A percentile compares a stretch with the other conserved stretches of the same genome.
phyloP scores from a whole-genome alignment of 2,329 filamentous ascomycete species.

The Monosporascus ibericus region DNA sequence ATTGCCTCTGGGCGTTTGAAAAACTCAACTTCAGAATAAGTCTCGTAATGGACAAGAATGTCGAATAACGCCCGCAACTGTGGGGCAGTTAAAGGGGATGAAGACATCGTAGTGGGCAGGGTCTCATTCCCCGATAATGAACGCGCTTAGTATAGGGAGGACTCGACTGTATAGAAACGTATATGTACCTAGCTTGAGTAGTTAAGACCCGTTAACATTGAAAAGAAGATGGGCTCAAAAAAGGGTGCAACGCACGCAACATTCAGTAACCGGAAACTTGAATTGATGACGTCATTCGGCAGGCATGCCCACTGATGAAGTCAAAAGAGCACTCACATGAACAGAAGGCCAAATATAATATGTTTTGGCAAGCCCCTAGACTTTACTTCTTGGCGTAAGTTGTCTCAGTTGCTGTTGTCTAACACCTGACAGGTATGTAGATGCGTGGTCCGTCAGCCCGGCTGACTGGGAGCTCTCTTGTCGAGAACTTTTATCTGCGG shows the following conservation, averaged over 20 bases:
- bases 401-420: too few species aligned
- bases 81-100: conserved; percentile 21
- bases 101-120: conserved; percentile 4
- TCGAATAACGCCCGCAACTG: conserved; percentile 52
- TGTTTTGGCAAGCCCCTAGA: too few species aligned
- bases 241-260: too few species aligned
- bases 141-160: not conserved
- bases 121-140: not conserved
- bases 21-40: conserved; percentile 62
- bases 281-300: not conserved
- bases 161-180: not conserved
- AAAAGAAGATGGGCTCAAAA: too few species aligned
- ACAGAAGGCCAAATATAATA: too few species aligned
- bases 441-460: too few species aligned
- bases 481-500: too few species aligned
- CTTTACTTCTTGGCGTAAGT: too few species aligned
- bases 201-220: too few species aligned
- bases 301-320: not conserved
- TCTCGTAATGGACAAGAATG: conserved; percentile 54
- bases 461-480: too few species aligned
- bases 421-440: too few species aligned
- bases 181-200: too few species aligned
- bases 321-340: not conserved
- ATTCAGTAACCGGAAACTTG: not conserved
- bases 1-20: conserved; percentile 64